Evolutionary conservation across 1,139 yeast genomes (phyloP), one percentile per base, ranked within the genome.

Genomic region (Debaryomyces subglobosus): DNA sequence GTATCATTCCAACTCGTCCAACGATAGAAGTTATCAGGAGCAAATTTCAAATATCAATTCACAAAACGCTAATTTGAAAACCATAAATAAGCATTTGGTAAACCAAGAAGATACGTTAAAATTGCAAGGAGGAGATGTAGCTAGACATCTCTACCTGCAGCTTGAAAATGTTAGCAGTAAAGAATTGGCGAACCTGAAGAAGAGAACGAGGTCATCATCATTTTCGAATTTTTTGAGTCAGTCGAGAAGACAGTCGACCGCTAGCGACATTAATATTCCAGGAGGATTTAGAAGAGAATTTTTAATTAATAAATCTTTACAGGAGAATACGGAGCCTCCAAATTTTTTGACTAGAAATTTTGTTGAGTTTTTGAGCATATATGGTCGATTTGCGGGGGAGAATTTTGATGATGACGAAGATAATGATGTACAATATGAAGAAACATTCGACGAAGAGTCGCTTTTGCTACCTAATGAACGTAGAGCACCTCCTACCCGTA

Each of bases 371-470:
- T 70, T 87, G 45, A 83, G 86, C 55, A 77, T 87, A 10, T 86
- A 86, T 63, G 95, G 95, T 4, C 92, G 86, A 70, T 87, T 87
- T 67, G 94, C 94, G 1, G 95, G 95, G 57, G 95, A 87, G 67
- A 81, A 84, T 39, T 77, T 87, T 51, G 90, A 85, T 57, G 86
- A 83, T 59, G 92, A 85, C 53, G 88, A 18, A 18, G 20, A 85
- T 50, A 80, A 71, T 45, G 67, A 71, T 38, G 82, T 36, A 10
- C 44, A 46, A 9, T 55, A 53, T 38, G 62, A 60, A 48, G 66
- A 61, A 15, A 61, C 57, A 10, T 64, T 60, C 35, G 86, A 81
- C 52, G 90, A 84, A 57, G 80, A 73, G 44, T 64, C 77, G 3
- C 74, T 80, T 2, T 66, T 83, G 36, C 55, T 82, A 13, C 58